Conservation (phyloP, 2,329 filamentous ascomycete genomes). For the Ustulina deusta region DNA sequence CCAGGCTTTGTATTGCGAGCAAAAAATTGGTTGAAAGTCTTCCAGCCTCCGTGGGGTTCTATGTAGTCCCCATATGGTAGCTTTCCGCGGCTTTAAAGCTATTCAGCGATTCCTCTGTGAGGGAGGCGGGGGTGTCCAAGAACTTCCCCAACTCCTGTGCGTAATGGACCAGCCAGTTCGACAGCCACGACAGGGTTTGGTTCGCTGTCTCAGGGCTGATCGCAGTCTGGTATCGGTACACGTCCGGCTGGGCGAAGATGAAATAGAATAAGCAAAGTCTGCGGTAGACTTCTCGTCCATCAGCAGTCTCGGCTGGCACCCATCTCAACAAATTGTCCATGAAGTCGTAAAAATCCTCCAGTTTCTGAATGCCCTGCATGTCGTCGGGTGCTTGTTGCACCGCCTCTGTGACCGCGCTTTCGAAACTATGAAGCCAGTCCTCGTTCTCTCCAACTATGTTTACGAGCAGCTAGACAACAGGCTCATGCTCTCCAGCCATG, state of each 20-base stretch:
- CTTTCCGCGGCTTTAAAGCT: background rate
- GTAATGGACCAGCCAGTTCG: conserved; percentile 23
- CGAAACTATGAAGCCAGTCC: background rate
- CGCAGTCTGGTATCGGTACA: conserved; percentile 1
- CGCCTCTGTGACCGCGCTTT: background rate
- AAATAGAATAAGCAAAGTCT: conserved; percentile 25
- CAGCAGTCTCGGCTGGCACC: conserved; percentile 10
- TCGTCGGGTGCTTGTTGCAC: background rate
- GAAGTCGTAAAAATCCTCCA: conserved; percentile 7
- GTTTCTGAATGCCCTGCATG: conserved; percentile 9
- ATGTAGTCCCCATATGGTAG: conserved; percentile 2
- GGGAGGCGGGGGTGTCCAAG: conserved; percentile 11
- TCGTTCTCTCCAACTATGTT: background rate
- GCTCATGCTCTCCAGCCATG: too few species aligned
- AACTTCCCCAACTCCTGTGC: conserved; percentile 17
- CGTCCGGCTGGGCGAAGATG: conserved; percentile 1
- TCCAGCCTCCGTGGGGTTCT: conserved; percentile 24
- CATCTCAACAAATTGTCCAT: conserved; percentile 9
- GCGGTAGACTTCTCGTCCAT: conserved; percentile 19
- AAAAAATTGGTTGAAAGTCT: conserved; percentile 33
- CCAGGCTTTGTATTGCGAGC: conserved; percentile 21
- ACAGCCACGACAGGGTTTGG: conserved; percentile 7
- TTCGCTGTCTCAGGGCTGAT: conserved; percentile 4
- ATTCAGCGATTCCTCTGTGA: background rate
- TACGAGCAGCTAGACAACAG: too few species aligned